Percentiles rank a stretch among this genome's conserved stretches.
Evolutionary conservation across 495 filamentous ascomycete genomes (phyloP).

Genomic region (Talaromyces nanjingensis): DNA sequence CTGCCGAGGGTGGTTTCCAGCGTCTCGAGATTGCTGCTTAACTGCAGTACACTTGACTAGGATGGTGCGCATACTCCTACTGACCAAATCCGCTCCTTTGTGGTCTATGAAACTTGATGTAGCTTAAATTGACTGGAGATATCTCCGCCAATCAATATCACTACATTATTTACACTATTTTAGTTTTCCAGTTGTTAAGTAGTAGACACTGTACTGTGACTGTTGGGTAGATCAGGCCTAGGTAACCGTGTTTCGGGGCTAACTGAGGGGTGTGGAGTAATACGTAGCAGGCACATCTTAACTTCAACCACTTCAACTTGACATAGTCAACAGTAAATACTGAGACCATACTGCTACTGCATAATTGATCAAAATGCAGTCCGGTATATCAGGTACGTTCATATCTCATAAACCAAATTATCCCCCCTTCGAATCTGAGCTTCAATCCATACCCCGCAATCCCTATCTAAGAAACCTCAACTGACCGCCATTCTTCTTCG

Average conservation of each 20-base stretch:
- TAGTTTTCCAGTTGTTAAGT: not conserved
- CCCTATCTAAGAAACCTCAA: not conserved
- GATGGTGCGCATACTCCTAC: not conserved
- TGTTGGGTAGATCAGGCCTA: not conserved
- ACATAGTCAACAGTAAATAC: not conserved
- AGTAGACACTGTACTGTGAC: not conserved
- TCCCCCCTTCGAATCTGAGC: not conserved
- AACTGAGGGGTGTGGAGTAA: not conserved
- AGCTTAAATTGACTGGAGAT: not conserved
- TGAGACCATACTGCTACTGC: not conserved
- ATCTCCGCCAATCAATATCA: not conserved
- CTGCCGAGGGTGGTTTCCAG: conserved; percentile 39
- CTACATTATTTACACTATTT: not conserved
- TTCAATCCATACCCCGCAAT: not conserved
- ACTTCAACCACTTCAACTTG: not conserved
- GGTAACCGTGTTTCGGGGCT: not conserved
- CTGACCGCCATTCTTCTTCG: not conserved
- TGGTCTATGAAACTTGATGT: not conserved
- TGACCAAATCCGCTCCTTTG: conserved; percentile 8
- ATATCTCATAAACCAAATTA: not conserved
- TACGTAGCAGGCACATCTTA: not conserved
- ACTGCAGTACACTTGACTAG: not conserved
- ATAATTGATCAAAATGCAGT: conserved; percentile 1
- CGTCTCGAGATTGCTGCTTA: conserved; percentile 23
- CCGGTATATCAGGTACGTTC: conserved; percentile 5